Percentiles rank a stretch among this genome's conserved stretches.
Conservation (phyloP, 225 moss, liverwort and hornwort species). For the Physcomitrium patens region DNA sequence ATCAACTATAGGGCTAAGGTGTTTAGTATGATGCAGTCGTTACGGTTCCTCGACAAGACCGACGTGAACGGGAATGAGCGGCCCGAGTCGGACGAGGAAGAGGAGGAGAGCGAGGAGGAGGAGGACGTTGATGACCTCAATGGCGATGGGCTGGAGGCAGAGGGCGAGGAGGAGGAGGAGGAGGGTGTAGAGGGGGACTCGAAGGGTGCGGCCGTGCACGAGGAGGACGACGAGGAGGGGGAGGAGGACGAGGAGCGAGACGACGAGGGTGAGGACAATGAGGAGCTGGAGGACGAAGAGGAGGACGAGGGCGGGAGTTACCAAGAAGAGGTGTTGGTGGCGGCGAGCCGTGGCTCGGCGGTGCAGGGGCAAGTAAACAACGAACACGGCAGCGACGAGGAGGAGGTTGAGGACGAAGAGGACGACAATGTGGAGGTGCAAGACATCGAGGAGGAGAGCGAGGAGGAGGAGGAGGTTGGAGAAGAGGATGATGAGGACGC, state of each 20-base stretch:
- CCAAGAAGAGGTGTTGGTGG: slow-evolving; percentile 65
- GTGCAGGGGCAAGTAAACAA: slow-evolving; percentile 43
- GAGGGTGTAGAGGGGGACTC: slow-evolving; percentile 58
- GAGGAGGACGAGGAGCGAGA: slow-evolving; percentile 67
- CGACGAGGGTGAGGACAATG: slow-evolving; percentile 60
- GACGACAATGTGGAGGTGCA: slow-evolving; percentile 82
- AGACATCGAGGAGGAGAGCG: slow-evolving; percentile 72
- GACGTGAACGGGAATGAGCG: slow-evolving; percentile 73
- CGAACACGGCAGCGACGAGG: slow-evolving; percentile 68
- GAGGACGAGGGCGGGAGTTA: slow-evolving; percentile 76
- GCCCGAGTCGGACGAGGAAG: slow-evolving; percentile 81
- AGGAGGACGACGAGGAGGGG: slow-evolving; percentile 70
- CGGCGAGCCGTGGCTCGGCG: slow-evolving; percentile 33
- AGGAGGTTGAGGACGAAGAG: slow-evolving; percentile 74
- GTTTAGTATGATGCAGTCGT: slow-evolving; percentile 78
- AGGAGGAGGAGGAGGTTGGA: slow-evolving; percentile 68
- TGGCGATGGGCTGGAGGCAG: slow-evolving; percentile 61
- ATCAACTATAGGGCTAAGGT: slow-evolving; percentile 73
- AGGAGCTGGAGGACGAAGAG: slow-evolving; percentile 59
- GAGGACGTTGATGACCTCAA: slow-evolving; percentile 76
- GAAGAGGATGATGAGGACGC: slow-evolving; percentile 73
- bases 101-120: slow-evolving; percentile 65
- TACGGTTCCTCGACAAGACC: slow-evolving; percentile 81
- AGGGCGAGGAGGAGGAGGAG: slow-evolving; percentile 75
- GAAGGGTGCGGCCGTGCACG: slow-evolving; percentile 55